A percentile compares a stretch with the other conserved stretches of the same genome.
Conservation (phyloP, 1,139 yeast species). For the Zygosaccharomyces sapae region DNA sequence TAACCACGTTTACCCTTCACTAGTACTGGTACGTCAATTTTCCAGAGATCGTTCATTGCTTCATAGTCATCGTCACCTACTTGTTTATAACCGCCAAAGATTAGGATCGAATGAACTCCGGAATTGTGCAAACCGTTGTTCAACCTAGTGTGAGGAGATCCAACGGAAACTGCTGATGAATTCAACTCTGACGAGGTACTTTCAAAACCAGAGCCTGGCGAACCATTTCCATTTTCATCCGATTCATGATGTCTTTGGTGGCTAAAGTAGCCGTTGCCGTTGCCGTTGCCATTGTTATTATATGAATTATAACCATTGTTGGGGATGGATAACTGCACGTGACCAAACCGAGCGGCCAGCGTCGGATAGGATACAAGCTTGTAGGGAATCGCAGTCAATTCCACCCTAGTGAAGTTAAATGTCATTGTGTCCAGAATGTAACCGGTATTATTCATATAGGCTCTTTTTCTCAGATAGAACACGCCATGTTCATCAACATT, state of each 20-base stretch:
- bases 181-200: slow-evolving; percentile 5
- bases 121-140: slow-evolving; percentile 12
- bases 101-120: slow-evolving; percentile 33
- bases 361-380: slow-evolving; percentile 37
- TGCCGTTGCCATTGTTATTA: neutral
- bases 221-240: slow-evolving; percentile 1
- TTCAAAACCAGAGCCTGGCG: slow-evolving; percentile 7
- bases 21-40: slow-evolving; percentile 40
- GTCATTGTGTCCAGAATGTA: slow-evolving; percentile 43
- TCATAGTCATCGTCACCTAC: slow-evolving; percentile 34
- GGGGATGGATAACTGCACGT: slow-evolving; percentile 36
- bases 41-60: slow-evolving; percentile 48
- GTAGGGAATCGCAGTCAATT: slow-evolving; percentile 42
- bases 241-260: slow-evolving; percentile 7
- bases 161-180: slow-evolving; percentile 9
- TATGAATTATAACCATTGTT: slow-evolving; percentile 1
- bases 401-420: slow-evolving; percentile 38
- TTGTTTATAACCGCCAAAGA: slow-evolving; percentile 45
- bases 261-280: slow-evolving; percentile 2
- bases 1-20: slow-evolving; percentile 37
- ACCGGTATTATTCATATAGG: slow-evolving; percentile 39
- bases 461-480: slow-evolving; percentile 34
- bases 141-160: slow-evolving; percentile 4
- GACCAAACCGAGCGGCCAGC: slow-evolving; percentile 47
- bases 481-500: slow-evolving; percentile 31